These are phyloP conservation scores for Acmispon strigosus DNA, from an alignment of 306 rosid genomes.

Conservation along the genomic window DNA sequence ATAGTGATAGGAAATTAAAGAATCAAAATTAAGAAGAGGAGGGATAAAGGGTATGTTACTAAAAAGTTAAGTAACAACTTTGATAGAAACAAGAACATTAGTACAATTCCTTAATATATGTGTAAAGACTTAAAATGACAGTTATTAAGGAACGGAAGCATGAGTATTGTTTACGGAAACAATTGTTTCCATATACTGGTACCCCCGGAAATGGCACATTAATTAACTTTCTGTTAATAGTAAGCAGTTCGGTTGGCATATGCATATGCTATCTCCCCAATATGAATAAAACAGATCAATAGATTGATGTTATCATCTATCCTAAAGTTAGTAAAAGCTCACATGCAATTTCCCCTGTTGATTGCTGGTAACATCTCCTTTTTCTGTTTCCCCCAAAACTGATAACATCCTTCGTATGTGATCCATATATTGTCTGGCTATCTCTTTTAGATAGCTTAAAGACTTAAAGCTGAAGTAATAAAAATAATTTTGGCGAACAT, in stretches of 20 bases:
- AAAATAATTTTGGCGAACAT: not conserved
- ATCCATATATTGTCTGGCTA: not conserved
- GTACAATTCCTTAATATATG: too few species aligned
- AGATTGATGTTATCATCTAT: constrained; percentile 19
- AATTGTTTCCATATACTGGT: too few species aligned
- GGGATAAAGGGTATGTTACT: too few species aligned
- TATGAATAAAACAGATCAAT: constrained; percentile 8
- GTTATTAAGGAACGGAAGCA: too few species aligned
- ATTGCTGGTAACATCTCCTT: not conserved
- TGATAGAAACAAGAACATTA: too few species aligned
- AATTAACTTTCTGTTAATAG: not conserved
- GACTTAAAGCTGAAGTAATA: not conserved
- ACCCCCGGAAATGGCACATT: not conserved
- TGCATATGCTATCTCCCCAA: constrained; percentile 13
- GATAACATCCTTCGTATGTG: not conserved
- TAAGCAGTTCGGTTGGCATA: not conserved
- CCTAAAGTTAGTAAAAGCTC: not conserved
- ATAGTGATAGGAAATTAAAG: too few species aligned
- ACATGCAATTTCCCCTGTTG: not conserved
- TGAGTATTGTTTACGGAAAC: too few species aligned
- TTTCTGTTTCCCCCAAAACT: not conserved
- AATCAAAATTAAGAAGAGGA: too few species aligned
- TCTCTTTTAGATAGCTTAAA: not conserved
- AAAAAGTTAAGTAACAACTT: too few species aligned
- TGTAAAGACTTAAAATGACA: too few species aligned